These are phyloP conservation scores for Cladosporium velox DNA, from an alignment of 2,329 filamentous ascomycete species.

Conservation along the genomic window DNA sequence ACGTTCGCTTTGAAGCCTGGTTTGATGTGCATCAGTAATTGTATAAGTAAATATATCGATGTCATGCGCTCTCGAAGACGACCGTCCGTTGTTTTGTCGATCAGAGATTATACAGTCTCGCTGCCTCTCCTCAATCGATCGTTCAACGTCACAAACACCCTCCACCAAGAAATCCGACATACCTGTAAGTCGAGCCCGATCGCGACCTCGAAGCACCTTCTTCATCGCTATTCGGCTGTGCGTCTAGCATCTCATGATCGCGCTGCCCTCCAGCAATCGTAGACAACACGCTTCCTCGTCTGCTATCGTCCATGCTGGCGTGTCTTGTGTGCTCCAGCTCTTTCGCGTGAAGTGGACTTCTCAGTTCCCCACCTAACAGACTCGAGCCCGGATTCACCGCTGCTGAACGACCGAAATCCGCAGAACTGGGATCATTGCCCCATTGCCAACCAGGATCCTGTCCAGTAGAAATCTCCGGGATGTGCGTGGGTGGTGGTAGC, in stretches of 20 bases:
- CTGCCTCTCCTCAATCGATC: background rate
- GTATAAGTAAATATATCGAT: background rate
- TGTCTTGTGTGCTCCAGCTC: conserved; percentile 33
- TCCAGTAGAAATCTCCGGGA: conserved; percentile 57
- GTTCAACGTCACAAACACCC: background rate
- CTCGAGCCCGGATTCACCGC: conserved; percentile 52
- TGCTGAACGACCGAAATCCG: conserved; percentile 49
- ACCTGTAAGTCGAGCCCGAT: conserved; percentile 48
- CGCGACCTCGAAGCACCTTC: conserved; percentile 29
- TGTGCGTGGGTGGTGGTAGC: conserved; percentile 63
- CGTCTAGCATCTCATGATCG: conserved; percentile 33
- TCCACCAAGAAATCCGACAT: conserved; percentile 26
- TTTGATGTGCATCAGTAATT: background rate
- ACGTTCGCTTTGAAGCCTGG: conserved; percentile 58
- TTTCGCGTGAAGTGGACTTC: conserved; percentile 29
- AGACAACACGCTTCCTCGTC: conserved; percentile 44
- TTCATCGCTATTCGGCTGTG: conserved; percentile 34
- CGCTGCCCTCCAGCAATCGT: conserved; percentile 35
- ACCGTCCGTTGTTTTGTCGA: background rate
- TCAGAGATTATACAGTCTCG: background rate
- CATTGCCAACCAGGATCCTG: conserved; percentile 65
- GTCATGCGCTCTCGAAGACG: background rate
- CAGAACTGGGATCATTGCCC: conserved; percentile 56
- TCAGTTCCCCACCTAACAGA: conserved; percentile 41
- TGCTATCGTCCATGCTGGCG: conserved; percentile 34